Conservation (phyloP, 2,329 filamentous ascomycete genomes). For the Aspergillus vadensis region DNA sequence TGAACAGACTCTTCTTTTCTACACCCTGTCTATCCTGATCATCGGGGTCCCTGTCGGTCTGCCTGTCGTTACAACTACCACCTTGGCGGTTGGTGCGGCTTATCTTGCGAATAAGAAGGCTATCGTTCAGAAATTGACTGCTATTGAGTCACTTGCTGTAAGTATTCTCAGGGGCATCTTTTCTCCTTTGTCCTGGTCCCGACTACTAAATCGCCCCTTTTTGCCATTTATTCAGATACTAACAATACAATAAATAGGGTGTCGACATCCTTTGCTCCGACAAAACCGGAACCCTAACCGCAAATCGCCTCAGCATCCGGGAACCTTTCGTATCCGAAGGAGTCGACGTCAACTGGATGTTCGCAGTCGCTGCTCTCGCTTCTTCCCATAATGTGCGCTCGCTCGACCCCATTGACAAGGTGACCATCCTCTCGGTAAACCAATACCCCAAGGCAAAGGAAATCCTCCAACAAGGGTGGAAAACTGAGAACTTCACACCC, state of each 20-base stretch:
- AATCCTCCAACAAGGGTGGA: constrained; percentile 68
- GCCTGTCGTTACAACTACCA: constrained; percentile 76
- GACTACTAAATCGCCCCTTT: neutral
- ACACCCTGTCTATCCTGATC: constrained; percentile 70
- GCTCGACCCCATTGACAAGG: constrained; percentile 77
- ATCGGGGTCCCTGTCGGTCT: constrained; percentile 80
- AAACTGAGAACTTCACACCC: constrained; percentile 71
- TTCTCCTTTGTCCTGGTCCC: too few species aligned
- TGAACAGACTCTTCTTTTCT: constrained; percentile 66
- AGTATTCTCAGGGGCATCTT: neutral
- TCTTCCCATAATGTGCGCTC: constrained; percentile 79
- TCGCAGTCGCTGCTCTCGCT: constrained; percentile 74
- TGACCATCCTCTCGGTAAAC: constrained; percentile 74
- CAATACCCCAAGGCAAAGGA: constrained; percentile 76
- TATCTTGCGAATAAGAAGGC: constrained; percentile 77
- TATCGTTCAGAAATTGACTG: constrained; percentile 77
- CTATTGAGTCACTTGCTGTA: constrained; percentile 70
- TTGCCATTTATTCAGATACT: neutral
- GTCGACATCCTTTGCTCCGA: constrained; percentile 79
- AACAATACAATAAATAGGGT: constrained; percentile 38
- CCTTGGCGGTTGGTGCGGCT: constrained; percentile 73
- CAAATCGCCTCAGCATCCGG: constrained; percentile 68
- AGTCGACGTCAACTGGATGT: constrained; percentile 81
- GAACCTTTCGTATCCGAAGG: constrained; percentile 76
- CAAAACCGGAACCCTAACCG: constrained; percentile 72